Base-by-base conservation (phyloP, 257 asterid genomes). In the Solanum bulbocastanum region DNA sequence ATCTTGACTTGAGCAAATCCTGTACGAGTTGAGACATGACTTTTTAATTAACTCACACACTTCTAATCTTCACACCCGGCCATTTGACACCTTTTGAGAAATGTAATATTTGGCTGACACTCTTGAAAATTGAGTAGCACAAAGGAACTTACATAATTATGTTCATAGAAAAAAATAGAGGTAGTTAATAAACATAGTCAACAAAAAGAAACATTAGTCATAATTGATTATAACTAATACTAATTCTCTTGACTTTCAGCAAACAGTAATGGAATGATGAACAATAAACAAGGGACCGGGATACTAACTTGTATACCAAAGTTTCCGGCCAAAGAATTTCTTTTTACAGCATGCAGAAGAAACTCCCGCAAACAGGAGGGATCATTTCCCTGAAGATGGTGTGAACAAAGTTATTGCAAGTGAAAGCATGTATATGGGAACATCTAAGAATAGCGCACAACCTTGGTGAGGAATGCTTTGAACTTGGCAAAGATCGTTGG, bases 361-460 rank as follows among this genome's bases (percentile, higher is more conserved):
- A 96, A 96, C 92, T 96, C 99, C 25, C 99, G 97, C 97, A 95
- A 90, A 92, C 98, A 95, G 78, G 99, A 93, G 40, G 98, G 98
- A 84, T 95, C 94, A 62, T 94, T 95, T 89, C 98, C 98, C 98
- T 96, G 93, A 87, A 89, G 87, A 16, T 39, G 62, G 22, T 66
- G 46, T 49, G 86, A 49, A 85, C 32, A 87, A 42, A 44, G 46
- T 30, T 37, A 72, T 56, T 83, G 75, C 83, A 78, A 66, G 84
- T 75, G 84, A 39, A 89, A 87, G 85, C 60, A 86, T 86, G 88
- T 20, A 83, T 71, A 85, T 32, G 33, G 6, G 25, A 33, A 71
- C 83, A 44, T 62, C 16, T 13, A 65, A 40, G 12, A 52, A 84
- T 68, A 58, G 58, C 86, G 56, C 27, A 56, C 65, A 91, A 94